These are phyloP conservation scores for Mycena floridula DNA, from an alignment of 768 basidiomycete genomes.

Conservation along the genomic window DNA sequence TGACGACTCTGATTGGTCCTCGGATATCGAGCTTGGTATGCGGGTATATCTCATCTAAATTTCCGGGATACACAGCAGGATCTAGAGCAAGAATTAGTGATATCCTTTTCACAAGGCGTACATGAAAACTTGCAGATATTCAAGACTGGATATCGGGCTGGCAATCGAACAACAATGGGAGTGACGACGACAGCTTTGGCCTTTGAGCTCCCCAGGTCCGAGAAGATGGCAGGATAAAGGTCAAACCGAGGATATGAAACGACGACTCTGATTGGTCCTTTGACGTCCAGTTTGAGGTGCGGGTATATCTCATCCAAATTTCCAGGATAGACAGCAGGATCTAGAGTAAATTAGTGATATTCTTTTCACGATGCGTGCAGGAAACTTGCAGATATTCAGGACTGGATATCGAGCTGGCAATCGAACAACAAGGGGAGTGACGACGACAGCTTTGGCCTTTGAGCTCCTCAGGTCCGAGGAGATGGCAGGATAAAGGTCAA, in stretches of 20 bases:
- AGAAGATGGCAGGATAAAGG: too few relatives aligned
- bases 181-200: not conserved
- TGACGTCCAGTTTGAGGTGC: too few relatives aligned
- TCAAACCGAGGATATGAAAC: too few relatives aligned
- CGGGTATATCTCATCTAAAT: not conserved
- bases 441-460: not conserved
- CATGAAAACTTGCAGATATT: constrained; percentile 16
- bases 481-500: too few relatives aligned
- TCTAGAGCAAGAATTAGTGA: not conserved
- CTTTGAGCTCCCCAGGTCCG: not conserved
- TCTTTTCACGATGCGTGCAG: not conserved
- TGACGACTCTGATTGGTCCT: constrained; percentile 1
- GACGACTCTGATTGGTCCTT: too few relatives aligned
- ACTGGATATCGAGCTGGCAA: constrained; percentile 11
- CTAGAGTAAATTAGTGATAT: constrained; percentile 3
- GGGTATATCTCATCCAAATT: too few relatives aligned
- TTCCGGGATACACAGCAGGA: constrained; percentile 1
- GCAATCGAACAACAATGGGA: constrained; percentile 2
- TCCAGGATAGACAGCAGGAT: constrained; percentile 7
- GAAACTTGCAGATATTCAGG: constrained; percentile 17
- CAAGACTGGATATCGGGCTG: constrained; percentile 13
- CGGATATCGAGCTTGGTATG: not conserved
- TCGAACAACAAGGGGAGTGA: constrained; percentile 2
- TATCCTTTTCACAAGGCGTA: not conserved
- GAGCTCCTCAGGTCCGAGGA: not conserved